Evolutionary conservation across 2,329 filamentous ascomycete species (phyloP).

Genomic region (Sordariomycetes sp.): DNA sequence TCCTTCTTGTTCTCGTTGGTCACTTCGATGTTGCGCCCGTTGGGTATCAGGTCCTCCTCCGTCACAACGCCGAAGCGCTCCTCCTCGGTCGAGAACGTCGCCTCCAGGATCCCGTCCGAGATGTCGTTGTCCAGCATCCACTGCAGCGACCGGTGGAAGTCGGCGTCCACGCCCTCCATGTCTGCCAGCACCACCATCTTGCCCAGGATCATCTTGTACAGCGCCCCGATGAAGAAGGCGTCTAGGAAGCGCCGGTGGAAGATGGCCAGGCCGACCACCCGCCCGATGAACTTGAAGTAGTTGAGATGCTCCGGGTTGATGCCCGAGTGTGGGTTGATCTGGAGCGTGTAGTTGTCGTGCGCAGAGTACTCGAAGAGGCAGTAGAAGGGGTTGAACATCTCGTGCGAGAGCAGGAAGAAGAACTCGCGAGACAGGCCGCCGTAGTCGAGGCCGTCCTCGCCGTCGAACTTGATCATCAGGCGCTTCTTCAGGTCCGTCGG

Average conservation of each 20-base stretch:
- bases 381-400: slow-evolving; percentile 99
- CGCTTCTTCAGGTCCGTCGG: slow-evolving; percentile 95
- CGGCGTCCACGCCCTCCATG: slow-evolving; percentile 98
- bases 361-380: slow-evolving; percentile 98
- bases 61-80: slow-evolving; percentile 92
- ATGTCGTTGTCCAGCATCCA: slow-evolving; percentile 99
- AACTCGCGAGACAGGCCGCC: slow-evolving; percentile 96
- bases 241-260: slow-evolving; percentile 97
- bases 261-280: slow-evolving; percentile 91
- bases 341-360: slow-evolving; percentile 98
- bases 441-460: slow-evolving; percentile 95
- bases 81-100: slow-evolving; percentile 94
- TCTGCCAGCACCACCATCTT: slow-evolving; percentile 86
- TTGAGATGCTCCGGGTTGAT: slow-evolving; percentile 99
- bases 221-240: slow-evolving; percentile 96
- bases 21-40: slow-evolving; percentile 83
- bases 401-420: slow-evolving; percentile 97
- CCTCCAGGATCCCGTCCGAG: slow-evolving; percentile 76
- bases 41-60: slow-evolving; percentile 85
- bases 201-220: slow-evolving; percentile 98
- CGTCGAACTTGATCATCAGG: slow-evolving; percentile 99
- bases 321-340: slow-evolving; percentile 98
- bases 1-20: slow-evolving; percentile 99
- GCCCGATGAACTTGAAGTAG: slow-evolving; percentile 99
- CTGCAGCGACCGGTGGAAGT: slow-evolving; percentile 90